Percentiles rank a stretch among this genome's conserved stretches.
These are phyloP conservation scores for Chlamydomonas sphaeroides DNA, from an alignment of 139 green algal genomes.

Conservation along the genomic window DNA sequence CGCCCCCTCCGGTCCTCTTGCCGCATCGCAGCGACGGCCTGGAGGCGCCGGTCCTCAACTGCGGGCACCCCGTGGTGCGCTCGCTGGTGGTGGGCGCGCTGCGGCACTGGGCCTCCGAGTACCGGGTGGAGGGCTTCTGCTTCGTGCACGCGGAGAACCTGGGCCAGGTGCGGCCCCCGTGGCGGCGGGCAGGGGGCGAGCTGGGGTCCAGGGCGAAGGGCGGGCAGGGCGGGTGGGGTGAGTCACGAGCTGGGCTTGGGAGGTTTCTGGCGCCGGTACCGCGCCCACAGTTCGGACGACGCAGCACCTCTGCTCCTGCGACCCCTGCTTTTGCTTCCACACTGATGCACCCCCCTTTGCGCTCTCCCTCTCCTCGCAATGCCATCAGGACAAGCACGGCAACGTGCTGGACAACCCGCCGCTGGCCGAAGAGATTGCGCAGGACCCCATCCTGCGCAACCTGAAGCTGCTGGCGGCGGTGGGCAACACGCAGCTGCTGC, in stretches of 20 bases:
- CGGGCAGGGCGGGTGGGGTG: too few species aligned
- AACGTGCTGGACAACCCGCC: conserved; percentile 76
- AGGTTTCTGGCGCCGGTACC: too few species aligned
- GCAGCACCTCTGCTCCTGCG: too few species aligned
- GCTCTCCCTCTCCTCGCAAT: too few species aligned
- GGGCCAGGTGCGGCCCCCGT: conserved; percentile 58
- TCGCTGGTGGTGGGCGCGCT: conserved; percentile 67
- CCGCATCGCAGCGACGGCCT: conserved; percentile 8
- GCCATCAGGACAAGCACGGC: conserved; percentile 70
- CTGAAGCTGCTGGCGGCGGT: conserved; percentile 59
- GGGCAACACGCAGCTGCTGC: conserved; percentile 55
- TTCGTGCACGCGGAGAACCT: conserved; percentile 88
- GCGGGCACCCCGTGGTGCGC: conserved; percentile 72
- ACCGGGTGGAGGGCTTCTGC: conserved; percentile 82
- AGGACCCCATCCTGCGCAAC: conserved; percentile 19
- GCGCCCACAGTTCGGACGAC: too few species aligned
- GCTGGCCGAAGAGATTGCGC: conserved; percentile 73
- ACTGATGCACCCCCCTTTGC: too few species aligned
- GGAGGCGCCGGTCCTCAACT: conserved; percentile 70
- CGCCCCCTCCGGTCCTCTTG: too few species aligned
- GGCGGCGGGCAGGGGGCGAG: too few species aligned
- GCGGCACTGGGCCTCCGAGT: conserved; percentile 75
- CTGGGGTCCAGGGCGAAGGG: too few species aligned
- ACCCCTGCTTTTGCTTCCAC: too few species aligned
- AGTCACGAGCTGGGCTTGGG: too few species aligned